Evolutionary conservation across 2,329 filamentous ascomycete genomes (phyloP), one percentile per base, ranked within the genome.

Genomic region (Verticillium nonalfalfae): DNA sequence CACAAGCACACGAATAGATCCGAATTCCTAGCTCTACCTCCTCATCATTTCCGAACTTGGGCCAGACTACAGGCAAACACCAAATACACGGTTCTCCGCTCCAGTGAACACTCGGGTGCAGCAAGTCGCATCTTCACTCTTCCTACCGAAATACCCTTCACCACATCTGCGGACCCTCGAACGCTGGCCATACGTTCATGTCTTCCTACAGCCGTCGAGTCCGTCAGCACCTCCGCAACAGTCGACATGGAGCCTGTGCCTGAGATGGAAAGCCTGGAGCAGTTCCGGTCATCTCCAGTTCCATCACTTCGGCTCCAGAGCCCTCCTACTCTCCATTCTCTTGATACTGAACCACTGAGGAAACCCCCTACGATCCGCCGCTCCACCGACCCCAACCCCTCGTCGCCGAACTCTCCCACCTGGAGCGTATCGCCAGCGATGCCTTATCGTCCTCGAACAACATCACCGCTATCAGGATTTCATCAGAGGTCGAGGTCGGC

Each of bases 191-290:
- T 52, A 45, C 39, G 21, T 39, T 59, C 10, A 21, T 58, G 56
- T 38, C 55, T 35, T 38, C 55, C 35, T 38, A 38, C 55, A 35
- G 15, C 18, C 15, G 15, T 21, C 55, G 13, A 57, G 55, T 39
- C 33, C n/a, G 15, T 57, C 55, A 21, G 9, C 15, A 57, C 40
- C 33, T 65, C 66, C 66, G 66, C 65, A 65, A 31, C 31, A 35
- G 38, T 64, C 72, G 73, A 68, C 67, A 89, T 89, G 86, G 86
- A 89, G 74, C 84, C 85, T 62, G 86, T 89, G 69, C 86, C 86
- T 66, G 86, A 89, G 77, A 86, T 85, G 58, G 84, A 88, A 78
- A 80, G 85, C 66, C 85, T 89, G 81, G 85, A 88, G 78, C 84
- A 85, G 72, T 89, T 88, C 70, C 82, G 79, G 64, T 75, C 84